Base-by-base conservation (phyloP, 352 stramenopile species). In the Phytophthora quininea region DNA sequence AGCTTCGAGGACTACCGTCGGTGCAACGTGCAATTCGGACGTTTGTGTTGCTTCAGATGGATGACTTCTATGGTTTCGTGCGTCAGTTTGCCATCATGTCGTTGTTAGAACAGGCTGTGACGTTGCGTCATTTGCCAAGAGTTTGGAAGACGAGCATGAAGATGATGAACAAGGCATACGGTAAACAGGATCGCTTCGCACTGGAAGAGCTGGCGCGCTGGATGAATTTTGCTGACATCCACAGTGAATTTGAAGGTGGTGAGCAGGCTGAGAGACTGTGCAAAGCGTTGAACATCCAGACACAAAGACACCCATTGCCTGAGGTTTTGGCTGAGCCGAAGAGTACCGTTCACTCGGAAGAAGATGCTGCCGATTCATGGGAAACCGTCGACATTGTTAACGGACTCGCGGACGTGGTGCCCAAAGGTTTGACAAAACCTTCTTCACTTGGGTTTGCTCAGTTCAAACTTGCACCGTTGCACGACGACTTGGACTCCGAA, bases 141-240 rank as follows among this genome's bases (percentile, higher is more conserved):
- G 42, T 90, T 1, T 91, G 80, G 77, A 62, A 33, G 0, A 49
- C 61, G 0, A 69, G 69, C 30, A 11, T 91, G 10, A 38, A 47
- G 3, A 79, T 79, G 70, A 76, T 93, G 43, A 89, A 86, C 73
- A 90, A 90, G 53, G 69, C 77, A 11, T 83, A 81, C 12, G 73
- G 76, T 45, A 93, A 91, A 37, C 78, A 85, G 15, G 78, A 92
- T 43, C 71, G 73, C 10, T 82, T 93, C 37, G 37, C 58, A 3
- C 48, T 91, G 1, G 59, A 76, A 38, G 67, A 85, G 45, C 42
- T 93, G 8, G 73, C 71, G 2, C 31, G 47, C 15, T 84, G 64
- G 69, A 52, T 88, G 37, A 19, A 24, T 6, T 53, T 88, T 4
- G 33, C 56, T 7, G 42, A 53, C 1, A 38, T 47, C 10, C 5